Evolutionary conservation across 345 rosid species (phyloP), one percentile per base, ranked within the genome.

Genomic region (Anacardium occidentale): DNA sequence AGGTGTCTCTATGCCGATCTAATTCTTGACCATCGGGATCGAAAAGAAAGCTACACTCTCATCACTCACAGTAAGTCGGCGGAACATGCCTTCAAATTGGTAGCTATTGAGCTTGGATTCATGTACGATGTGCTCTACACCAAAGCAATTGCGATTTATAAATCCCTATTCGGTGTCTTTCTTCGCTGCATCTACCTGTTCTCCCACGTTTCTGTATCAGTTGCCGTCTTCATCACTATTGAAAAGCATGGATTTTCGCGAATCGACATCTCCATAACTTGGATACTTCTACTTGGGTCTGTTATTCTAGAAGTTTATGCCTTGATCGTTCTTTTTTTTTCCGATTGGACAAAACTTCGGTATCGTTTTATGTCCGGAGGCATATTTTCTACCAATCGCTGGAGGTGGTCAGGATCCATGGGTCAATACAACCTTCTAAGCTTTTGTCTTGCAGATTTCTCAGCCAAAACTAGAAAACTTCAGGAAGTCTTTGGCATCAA

Each of bases 341-440:
- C 48, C 71, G 77, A 77, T 40, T 63, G 81, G 81, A 52, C 71
- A 7, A 37, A 37, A 37, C 42, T 37, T 37, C 7, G 10, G 8
- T 29, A 29, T 1, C 3, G 32, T 1, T 29, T 29, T 3, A 29
- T 29, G 32, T 29, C 3, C 32, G 3, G 3, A 1, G 32, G 32
- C 3, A 1, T 29, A 29, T 3, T 29, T 29, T 29, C 2, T 3
- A 1, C 2, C 1, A 55, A 47, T 29, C 62, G 55, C 42, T 57
- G 63, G 67, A 69, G 68, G 32, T 69, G 75, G 77, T 78, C 72
- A 0, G 51, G 51, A 25, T 32, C 64, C 51, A 69, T 74, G 62
- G 62, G 71, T 13, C 75, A 78, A 47, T 58, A 68, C 61, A 6
- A 37, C 42, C 42, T 37, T 5, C 7, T 37, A 37, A 37, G 42